phyloP scores from a whole-genome alignment of 139 green algal species.

The Raphidocelis subcapitata region DNA sequence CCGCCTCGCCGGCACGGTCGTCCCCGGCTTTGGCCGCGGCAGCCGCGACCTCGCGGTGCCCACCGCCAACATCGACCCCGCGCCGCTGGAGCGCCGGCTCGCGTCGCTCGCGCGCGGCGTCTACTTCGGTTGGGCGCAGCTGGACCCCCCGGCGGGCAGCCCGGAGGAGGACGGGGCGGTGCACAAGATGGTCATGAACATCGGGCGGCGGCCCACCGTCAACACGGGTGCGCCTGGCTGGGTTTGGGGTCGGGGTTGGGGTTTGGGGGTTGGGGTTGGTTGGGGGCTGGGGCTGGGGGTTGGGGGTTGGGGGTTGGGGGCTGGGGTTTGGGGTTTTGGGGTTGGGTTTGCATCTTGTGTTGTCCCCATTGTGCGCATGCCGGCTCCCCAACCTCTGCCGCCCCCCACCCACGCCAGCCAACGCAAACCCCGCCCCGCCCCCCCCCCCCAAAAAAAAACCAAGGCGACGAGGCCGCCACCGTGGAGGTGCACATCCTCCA shows the following conservation, averaged over 20 bases:
- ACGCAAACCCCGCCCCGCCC: neutral
- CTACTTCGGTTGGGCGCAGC: slow-evolving; percentile 85
- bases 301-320: no score
- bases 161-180: slow-evolving; percentile 45
- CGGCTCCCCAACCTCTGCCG: slow-evolving; percentile 74
- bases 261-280: no score
- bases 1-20: slow-evolving; percentile 55
- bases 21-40: slow-evolving; percentile 82
- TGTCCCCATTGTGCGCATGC: no score
- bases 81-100: slow-evolving; percentile 54
- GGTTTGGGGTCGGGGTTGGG: no score
- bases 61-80: slow-evolving; percentile 84
- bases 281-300: no score
- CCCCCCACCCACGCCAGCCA: slow-evolving; percentile 31
- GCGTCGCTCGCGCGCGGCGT: slow-evolving; percentile 81
- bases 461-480: slow-evolving; percentile 37
- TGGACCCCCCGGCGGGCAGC: slow-evolving; percentile 40
- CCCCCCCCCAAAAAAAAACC: no score
- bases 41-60: slow-evolving; percentile 87
- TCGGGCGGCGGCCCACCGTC: slow-evolving; percentile 87
- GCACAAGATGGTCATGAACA: slow-evolving; percentile 93
- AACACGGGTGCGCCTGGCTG: slow-evolving; percentile 61
- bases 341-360: no score
- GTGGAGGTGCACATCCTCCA: slow-evolving; percentile 90
- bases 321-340: no score